Evolutionary conservation across 1,284 basidiomycete genomes (phyloP).

Genomic region (Golubevia sp.): DNA sequence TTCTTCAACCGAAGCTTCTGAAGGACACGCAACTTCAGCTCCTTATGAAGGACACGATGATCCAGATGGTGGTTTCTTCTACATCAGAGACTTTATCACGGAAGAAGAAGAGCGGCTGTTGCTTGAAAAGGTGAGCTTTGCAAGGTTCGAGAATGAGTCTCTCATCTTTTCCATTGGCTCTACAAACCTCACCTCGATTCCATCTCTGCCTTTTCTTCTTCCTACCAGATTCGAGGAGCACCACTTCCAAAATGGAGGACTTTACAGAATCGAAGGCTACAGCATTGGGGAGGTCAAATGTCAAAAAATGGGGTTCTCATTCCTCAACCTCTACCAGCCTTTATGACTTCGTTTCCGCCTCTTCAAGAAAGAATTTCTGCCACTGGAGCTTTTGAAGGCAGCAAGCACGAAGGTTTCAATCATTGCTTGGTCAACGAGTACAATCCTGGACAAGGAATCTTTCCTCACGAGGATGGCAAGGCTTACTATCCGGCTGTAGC

Average conservation of each 20-base stretch:
- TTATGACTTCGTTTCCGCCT: conserved; percentile 70
- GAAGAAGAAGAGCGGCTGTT: conserved; percentile 78
- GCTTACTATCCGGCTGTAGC: conserved; percentile 86
- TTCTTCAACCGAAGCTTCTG: too few species aligned
- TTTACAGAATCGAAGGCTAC: conserved; percentile 77
- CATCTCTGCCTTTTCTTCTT: neutral
- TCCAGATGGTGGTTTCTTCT: conserved; percentile 28
- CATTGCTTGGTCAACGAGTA: conserved; percentile 90
- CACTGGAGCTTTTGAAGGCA: conserved; percentile 70
- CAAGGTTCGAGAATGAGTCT: neutral
- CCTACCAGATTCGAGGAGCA: conserved; percentile 71
- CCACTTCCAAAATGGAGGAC: conserved; percentile 83
- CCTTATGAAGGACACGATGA: too few species aligned
- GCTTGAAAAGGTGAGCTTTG: conserved; percentile 74
- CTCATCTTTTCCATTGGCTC: neutral
- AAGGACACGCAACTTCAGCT: too few species aligned
- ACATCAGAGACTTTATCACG: conserved; percentile 78
- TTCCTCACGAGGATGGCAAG: conserved; percentile 81
- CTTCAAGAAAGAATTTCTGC: conserved; percentile 71
- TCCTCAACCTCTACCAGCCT: conserved; percentile 71
- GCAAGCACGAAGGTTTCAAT: conserved; percentile 74
- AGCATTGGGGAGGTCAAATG: conserved; percentile 69
- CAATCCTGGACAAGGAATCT: conserved; percentile 83
- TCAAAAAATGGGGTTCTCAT: conserved; percentile 70
- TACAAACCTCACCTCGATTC: neutral